Conservation (phyloP, 805 yeast genomes). For the Saturnispora halmiae region DNA sequence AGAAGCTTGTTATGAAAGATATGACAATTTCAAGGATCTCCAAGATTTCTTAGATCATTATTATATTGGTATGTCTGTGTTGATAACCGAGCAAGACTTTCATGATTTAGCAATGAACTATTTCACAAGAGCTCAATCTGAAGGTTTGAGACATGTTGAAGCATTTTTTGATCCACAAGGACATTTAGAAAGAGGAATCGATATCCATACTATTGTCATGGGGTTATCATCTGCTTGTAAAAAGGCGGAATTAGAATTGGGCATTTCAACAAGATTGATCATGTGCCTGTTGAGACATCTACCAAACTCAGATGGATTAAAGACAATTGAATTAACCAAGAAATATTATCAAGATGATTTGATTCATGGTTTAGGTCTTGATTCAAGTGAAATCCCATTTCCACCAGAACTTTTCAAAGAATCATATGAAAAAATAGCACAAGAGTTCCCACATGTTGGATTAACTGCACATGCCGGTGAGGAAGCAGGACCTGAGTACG, state of each 20-base stretch:
- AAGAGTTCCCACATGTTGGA: slow-evolving; percentile 43
- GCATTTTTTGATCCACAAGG: slow-evolving; percentile 82
- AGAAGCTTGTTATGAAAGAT: slow-evolving; percentile 49
- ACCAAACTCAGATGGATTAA: slow-evolving; percentile 49
- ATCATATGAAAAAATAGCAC: slow-evolving; percentile 45
- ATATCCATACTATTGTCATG: slow-evolving; percentile 47
- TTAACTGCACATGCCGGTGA: slow-evolving; percentile 88
- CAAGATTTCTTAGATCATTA: slow-evolving; percentile 75
- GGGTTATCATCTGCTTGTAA: slow-evolving; percentile 64
- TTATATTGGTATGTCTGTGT: slow-evolving; percentile 74
- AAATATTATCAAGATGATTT: slow-evolving; percentile 46
- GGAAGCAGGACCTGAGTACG: slow-evolving; percentile 73
- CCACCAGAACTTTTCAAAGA: slow-evolving; percentile 64
- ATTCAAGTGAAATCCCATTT: slow-evolving; percentile 69
- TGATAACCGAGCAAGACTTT: slow-evolving; percentile 62
- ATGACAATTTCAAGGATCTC: slow-evolving; percentile 52
- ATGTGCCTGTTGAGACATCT: slow-evolving; percentile 78
- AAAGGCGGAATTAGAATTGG: slow-evolving; percentile 50
- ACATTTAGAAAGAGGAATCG: slow-evolving; percentile 59
- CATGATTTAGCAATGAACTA: slow-evolving; percentile 70
- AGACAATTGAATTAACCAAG: slow-evolving; percentile 45
- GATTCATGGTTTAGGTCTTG: slow-evolving; percentile 73
- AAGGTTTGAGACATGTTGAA: slow-evolving; percentile 63
- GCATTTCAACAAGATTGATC: slow-evolving; percentile 61
- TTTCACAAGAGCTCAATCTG: slow-evolving; percentile 47